Evolutionary conservation across 2,329 filamentous ascomycete genomes (phyloP), one percentile per base, ranked within the genome.

Genomic region (Diplocarpon rosae): DNA sequence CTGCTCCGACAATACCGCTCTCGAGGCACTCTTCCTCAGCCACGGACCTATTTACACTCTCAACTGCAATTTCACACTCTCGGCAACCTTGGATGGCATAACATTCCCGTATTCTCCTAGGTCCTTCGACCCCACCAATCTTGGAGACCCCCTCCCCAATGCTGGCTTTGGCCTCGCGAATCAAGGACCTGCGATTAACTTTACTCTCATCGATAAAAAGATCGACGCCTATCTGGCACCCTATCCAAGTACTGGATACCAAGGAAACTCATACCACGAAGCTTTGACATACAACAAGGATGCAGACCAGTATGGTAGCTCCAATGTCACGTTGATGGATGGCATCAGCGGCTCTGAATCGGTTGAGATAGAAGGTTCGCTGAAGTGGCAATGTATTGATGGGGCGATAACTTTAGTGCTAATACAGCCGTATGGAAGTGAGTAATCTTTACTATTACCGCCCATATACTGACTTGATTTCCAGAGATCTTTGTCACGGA

Each of bases 381-480:
- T 41, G 30, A 41, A 41, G 39, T 41, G 30, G 30, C 39, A 41
- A 24, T 41, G 30, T 14, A 28, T 41, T 2, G 31, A 41, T 27
- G 30, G 39, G 8, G 34, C 30, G 11, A 30, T 41, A 2, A 16
- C 39, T 13, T 14, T 41, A n/a, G 39, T 41, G 12, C n/a, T 41
- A 17, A 24, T 41, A 5, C 16, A 31, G 12, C 39, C 39, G 5
- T 4, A 41, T 8, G 39, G 30, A 12, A 28, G 39, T 41, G 15
- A 34, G 39, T 28, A 7, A 28, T 20, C 8, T 12, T 16, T 10
- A 11, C 11, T 31, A 17, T 12, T 10, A 39, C 5, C 11, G 6
- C 11, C 17, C 6, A n/a, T 20, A 12, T 5, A 28, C n/a, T 16
- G 31, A 27, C n/a, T 3, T 12, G 1, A 10, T n/a, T 4, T 28